phyloP scores from a whole-genome alignment of 2,329 filamentous ascomycete genomes.

The Colletotrichum somersetense region DNA sequence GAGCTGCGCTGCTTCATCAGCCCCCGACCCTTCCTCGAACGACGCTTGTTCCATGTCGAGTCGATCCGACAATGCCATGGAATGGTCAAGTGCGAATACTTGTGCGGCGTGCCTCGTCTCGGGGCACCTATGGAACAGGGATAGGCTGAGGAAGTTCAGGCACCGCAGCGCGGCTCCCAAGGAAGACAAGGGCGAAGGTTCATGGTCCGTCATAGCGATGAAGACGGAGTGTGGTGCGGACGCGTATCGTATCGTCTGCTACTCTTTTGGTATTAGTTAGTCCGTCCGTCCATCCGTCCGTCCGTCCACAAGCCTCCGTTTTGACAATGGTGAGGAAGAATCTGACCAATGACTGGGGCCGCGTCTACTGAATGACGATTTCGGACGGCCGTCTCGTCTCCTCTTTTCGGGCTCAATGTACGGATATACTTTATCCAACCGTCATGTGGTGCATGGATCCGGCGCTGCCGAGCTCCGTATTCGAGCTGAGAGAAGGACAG shows the following conservation, averaged over 20 bases:
- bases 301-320: constrained; percentile 3
- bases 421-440: background rate
- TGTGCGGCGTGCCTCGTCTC: background rate
- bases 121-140: background rate
- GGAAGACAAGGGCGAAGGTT: background rate
- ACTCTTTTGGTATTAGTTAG: too few species aligned
- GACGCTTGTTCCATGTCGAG: constrained; percentile 54
- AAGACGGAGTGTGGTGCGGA: background rate
- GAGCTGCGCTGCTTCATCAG: constrained; percentile 23
- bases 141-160: constrained; percentile 24
- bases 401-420: background rate
- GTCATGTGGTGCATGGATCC: background rate
- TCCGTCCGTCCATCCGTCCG: too few species aligned
- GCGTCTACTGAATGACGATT: background rate
- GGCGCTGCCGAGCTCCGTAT: background rate
- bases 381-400: background rate
- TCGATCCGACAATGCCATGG: constrained; percentile 54
- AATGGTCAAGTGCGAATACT: constrained; percentile 15
- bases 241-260: background rate
- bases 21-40: constrained; percentile 48
- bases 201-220: background rate
- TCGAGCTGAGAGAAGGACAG: background rate
- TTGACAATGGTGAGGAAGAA: background rate
- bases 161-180: background rate
- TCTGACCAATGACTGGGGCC: background rate